phyloP scores from a whole-genome alignment of 208 protist genomes.

The Trypanosomatidae sp. region DNA sequence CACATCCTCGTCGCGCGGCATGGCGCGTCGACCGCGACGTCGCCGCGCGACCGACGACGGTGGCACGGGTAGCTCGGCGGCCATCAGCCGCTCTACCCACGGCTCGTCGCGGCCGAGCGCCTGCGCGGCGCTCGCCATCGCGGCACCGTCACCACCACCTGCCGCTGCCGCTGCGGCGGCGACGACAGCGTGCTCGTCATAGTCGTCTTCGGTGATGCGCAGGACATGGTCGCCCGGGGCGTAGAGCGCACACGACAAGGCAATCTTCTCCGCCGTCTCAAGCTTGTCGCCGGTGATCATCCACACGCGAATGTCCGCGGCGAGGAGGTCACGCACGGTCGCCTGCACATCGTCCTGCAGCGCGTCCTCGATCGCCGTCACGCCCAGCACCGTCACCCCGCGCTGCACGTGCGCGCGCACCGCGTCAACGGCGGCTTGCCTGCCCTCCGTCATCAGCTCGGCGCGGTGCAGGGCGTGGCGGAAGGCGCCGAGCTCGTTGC shows the following conservation, averaged over 20 bases:
- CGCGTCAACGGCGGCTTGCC: conserved; percentile 26
- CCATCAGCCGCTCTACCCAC: no score
- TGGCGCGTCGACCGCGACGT: no score
- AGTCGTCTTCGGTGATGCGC: conserved; percentile 16
- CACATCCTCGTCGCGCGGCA: no score
- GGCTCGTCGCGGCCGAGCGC: no score
- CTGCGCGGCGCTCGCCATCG: no score
- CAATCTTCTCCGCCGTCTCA: conserved; percentile 97
- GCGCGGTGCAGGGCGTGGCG: conserved; percentile 10
- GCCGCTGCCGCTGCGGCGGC: no score
- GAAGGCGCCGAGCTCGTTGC: conserved; percentile 22
- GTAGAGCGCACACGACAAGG: conserved; percentile 54
- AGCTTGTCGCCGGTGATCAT: conserved; percentile 99
- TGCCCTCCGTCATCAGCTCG: conserved; percentile 14
- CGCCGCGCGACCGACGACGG: no score
- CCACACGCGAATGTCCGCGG: conserved; percentile 88
- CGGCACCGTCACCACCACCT: no score
- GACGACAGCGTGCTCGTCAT: no score
- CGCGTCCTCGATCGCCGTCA: conserved; percentile 96
- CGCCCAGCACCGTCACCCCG: conserved; percentile 79
- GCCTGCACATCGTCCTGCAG: conserved; percentile 92
- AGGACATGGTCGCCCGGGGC: conserved; percentile 25
- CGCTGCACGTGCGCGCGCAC: conserved; percentile 69
- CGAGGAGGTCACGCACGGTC: conserved; percentile 61
- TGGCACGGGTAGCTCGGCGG: no score